Conservation (phyloP, 1,284 basidiomycete genomes). For the Rhodotorula sp. region DNA sequence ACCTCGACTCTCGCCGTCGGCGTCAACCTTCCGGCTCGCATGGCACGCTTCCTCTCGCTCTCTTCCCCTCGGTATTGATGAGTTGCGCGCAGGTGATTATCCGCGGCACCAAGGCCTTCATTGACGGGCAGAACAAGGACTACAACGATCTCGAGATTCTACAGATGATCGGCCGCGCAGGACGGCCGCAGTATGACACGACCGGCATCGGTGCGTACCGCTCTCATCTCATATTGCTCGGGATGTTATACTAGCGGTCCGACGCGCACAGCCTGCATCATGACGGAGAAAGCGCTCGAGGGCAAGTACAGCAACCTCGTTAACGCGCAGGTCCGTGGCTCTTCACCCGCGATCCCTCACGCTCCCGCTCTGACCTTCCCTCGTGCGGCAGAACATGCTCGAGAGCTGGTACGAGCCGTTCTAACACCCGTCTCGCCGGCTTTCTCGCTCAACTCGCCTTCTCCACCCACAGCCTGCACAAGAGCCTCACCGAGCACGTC, state of each 20-base stretch:
- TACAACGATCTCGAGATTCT: conserved; percentile 80
- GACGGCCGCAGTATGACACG: conserved; percentile 86
- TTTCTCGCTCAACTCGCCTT: neutral
- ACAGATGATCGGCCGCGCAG: conserved; percentile 66
- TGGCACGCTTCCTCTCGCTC: conserved; percentile 16
- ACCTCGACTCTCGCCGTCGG: conserved; percentile 76
- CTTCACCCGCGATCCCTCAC: neutral
- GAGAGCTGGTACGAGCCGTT: conserved; percentile 64
- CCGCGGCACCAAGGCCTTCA: conserved; percentile 71
- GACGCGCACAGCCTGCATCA: conserved; percentile 74
- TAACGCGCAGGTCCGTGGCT: conserved; percentile 32
- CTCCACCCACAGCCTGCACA: conserved; percentile 60
- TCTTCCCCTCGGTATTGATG: conserved; percentile 61
- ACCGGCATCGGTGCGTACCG: conserved; percentile 42
- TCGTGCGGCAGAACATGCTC: conserved; percentile 60
- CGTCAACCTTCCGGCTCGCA: conserved; percentile 65
- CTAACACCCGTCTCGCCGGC: no score
- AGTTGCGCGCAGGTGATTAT: conserved; percentile 62
- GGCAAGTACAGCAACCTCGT: conserved; percentile 62
- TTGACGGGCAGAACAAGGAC: conserved; percentile 58
- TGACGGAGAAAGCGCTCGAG: conserved; percentile 74
- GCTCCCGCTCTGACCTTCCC: neutral
- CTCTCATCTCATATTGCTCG: conserved; percentile 51
- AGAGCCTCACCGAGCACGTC: conserved; percentile 80
- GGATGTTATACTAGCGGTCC: no score